These are phyloP conservation scores for Euphrasia confusa DNA, from an alignment of 257 asterid genomes.

Conservation along the genomic window DNA sequence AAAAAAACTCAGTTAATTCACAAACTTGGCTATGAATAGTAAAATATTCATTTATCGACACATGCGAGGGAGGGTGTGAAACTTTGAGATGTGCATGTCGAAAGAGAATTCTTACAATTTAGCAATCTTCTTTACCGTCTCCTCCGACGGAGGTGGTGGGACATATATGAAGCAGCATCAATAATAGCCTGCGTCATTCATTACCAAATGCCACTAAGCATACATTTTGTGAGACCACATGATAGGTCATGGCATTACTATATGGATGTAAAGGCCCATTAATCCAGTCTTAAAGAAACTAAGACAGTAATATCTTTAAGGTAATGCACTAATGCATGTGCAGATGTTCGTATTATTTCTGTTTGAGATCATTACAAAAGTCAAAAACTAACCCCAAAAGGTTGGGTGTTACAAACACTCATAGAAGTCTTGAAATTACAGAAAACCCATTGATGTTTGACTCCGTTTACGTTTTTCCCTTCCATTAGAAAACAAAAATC, in stretches of 20 bases:
- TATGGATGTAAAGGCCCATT: background rate
- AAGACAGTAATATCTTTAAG: background rate
- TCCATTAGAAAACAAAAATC: background rate
- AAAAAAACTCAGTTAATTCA: slow-evolving; percentile 32
- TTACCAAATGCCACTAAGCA: background rate
- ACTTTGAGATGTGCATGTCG: background rate
- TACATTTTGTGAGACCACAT: background rate
- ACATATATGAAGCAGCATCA: slow-evolving; percentile 84
- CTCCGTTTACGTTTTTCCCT: background rate
- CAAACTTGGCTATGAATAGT: background rate
- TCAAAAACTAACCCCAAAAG: background rate
- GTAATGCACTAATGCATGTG: slow-evolving; percentile 7
- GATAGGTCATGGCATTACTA: background rate
- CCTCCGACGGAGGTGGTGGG: slow-evolving; percentile 88
- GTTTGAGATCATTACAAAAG: slow-evolving; percentile 9
- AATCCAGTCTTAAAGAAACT: background rate
- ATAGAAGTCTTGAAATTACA: background rate
- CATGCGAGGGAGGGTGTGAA: background rate
- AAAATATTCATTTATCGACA: slow-evolving; percentile 8
- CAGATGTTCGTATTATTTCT: slow-evolving; percentile 39
- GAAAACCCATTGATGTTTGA: background rate
- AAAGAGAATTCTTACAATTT: slow-evolving; percentile 58
- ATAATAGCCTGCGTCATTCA: slow-evolving; percentile 67
- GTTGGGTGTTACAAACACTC: background rate
- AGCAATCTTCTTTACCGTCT: slow-evolving; percentile 60